Base-by-base conservation (phyloP, 2,329 filamentous ascomycete species). In the Neofusicoccum cordaticola region DNA sequence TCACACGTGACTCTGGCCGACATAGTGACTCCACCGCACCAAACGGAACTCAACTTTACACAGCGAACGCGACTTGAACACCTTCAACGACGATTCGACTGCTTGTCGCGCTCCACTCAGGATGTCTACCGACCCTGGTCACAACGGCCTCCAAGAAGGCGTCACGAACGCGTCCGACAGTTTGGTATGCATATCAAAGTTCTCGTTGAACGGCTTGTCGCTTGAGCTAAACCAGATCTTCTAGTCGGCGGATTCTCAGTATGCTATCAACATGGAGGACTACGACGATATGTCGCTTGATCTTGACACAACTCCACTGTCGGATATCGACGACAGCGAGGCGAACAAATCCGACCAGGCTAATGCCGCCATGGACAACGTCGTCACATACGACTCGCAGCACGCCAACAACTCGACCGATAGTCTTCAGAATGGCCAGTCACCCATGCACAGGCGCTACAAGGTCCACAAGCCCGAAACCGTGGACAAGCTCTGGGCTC, bases 301-400 rank as follows among this genome's bases (percentile, higher is more conserved):
- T 13, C 41, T 44, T 9, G 13, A 44, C 41, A 44, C 41, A 9
- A n/a, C 41, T 15, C 9, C 11, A 5, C 41, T 44, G 5, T 13
- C 41, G 5, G 41, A 44, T n/a, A 13, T 2, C 45, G 69, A 68
- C 48, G 69, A 68, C 58, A 72, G 74, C 44, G 64, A 75, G 7
- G 35, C 44, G 69, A 44, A 44, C 41, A 13, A 9, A 9, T 13
- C 41, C 2, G 15, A 13, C 41, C 41, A 9, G 9, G 41, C 12
- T 6, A 44, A 6, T n/a, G 41, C 9, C 41, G 41, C 11, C 41
- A n/a, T 44, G 41, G 41, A 44, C 41, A n/a, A 44, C 41, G 5
- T n/a, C 41, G 41, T 13, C 41, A 44, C 11, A 13, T 13, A 9
- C 11, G 41, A 44, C 41, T 3, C 22, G 22, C 22, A 22, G 3